Evolutionary conservation across 805 yeast species (phyloP).

Genomic region (Teunomyces gatunensis): DNA sequence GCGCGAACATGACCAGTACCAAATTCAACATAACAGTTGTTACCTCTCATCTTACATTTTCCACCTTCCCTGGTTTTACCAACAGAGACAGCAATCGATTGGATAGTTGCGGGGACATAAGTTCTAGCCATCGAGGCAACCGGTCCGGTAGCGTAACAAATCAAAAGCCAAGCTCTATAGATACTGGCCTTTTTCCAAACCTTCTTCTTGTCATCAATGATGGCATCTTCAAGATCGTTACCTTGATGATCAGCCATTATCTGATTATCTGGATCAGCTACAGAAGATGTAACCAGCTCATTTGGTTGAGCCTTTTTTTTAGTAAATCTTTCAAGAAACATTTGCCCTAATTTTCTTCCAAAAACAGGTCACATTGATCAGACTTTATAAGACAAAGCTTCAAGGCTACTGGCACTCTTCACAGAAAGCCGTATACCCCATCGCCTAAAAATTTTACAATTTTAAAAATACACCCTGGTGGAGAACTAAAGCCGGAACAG

Average conservation of each 20-base stretch:
- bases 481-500: not conserved
- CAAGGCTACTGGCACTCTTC: not conserved
- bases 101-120: slow-evolving; percentile 41
- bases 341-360: not conserved
- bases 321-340: not conserved
- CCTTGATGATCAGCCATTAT: not conserved
- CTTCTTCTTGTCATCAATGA: not conserved
- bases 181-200: slow-evolving; percentile 18
- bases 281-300: not conserved
- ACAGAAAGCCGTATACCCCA: not conserved
- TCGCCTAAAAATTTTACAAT: not conserved
- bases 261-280: not conserved
- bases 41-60: slow-evolving; percentile 26
- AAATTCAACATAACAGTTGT: slow-evolving; percentile 36
- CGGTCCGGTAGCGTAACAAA: slow-evolving; percentile 43
- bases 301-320: not conserved
- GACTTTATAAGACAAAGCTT: not conserved
- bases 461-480: not conserved
- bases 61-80: slow-evolving; percentile 26
- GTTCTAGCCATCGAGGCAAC: slow-evolving; percentile 41
- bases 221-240: not conserved
- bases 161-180: slow-evolving; percentile 33
- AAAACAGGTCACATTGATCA: not conserved
- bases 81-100: slow-evolving; percentile 30
- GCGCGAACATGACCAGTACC: slow-evolving; percentile 33